Evolutionary conservation across 2,329 filamentous ascomycete genomes (phyloP), one percentile per base, ranked within the genome.

Genomic region (Fusarium sp.): DNA sequence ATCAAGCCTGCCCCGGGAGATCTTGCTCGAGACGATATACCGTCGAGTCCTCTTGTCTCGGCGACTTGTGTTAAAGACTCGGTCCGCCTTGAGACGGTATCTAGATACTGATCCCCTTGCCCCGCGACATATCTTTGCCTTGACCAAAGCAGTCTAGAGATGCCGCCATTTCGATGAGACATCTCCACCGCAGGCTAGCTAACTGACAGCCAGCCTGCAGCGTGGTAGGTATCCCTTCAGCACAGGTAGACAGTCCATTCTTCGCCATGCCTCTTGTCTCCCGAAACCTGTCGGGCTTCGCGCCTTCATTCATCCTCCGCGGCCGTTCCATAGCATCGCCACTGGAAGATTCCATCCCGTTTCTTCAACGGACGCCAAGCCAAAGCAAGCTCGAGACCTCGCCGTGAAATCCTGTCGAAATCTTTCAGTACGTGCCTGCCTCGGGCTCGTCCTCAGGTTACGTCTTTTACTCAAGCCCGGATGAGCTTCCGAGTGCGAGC

Each of bases 231-330:
- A 20, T 35, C 42, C 56, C 50, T 33, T 29, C 57, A 38, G 14
- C 25, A 11, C 33, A 10, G 25, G 13, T 29, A 29, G 35, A 38
- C 36, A 11, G 57, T 42, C 47, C 13, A 18, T 36, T 22, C 36
- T 60, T 42, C 20, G 10, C 35, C 25, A 22, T 20, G 22, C 25
- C 25, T 66, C 35, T 56, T 14, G 47, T 40, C 36, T 20, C 60
- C 68, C 68, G 60, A 70, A 61, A 64, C 35, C 59, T 61, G 38
- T 68, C 65, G 65, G 65, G 14, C 25, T 52, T 42, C 57, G 29
- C 7, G n/a, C 50, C 38, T 27, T 33, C 25, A n/a, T 25, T 27
- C 31, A 22, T 35, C n/a, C 38, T 25, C 20, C 45, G 36, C 22
- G 20, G 20, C 14, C 29, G 20, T 35, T 22, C 36, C 36, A 38